Conservation (phyloP, 2,329 filamentous ascomycete species). For the Beauveria caledonica region DNA sequence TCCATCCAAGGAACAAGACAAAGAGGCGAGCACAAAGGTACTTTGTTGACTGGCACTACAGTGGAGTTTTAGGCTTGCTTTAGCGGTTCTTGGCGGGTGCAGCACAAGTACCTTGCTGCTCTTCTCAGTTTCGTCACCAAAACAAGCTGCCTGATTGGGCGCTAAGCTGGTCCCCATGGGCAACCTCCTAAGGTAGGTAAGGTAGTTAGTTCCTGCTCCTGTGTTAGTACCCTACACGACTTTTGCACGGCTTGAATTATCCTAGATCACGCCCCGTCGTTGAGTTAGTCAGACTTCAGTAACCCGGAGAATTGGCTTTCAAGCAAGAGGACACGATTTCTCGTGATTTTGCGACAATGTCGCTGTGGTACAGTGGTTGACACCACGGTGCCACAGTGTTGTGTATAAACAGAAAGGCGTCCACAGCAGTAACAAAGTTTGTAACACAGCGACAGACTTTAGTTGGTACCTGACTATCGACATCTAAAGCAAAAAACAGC, state of each 20-base stretch:
- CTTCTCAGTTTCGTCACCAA: conserved; percentile 6
- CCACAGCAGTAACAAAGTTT: too few relatives aligned
- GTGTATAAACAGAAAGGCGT: too few relatives aligned
- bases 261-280: neutral
- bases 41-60: neutral
- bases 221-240: neutral
- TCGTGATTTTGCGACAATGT: too few relatives aligned
- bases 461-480: too few relatives aligned
- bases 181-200: too few relatives aligned
- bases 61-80: neutral
- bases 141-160: conserved; percentile 6
- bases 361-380: too few relatives aligned
- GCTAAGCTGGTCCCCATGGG: conserved; percentile 10
- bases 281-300: too few relatives aligned
- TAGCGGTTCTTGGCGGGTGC: neutral
- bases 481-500: too few relatives aligned
- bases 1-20: neutral
- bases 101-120: neutral
- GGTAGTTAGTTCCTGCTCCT: neutral
- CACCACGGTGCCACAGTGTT: too few relatives aligned
- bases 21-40: neutral
- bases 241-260: neutral
- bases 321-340: too few relatives aligned
- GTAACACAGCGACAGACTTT: too few relatives aligned
- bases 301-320: too few relatives aligned